phyloP scores from a whole-genome alignment of 2,329 filamentous ascomycete genomes.

The Chrysoporthe deuterocubensis region DNA sequence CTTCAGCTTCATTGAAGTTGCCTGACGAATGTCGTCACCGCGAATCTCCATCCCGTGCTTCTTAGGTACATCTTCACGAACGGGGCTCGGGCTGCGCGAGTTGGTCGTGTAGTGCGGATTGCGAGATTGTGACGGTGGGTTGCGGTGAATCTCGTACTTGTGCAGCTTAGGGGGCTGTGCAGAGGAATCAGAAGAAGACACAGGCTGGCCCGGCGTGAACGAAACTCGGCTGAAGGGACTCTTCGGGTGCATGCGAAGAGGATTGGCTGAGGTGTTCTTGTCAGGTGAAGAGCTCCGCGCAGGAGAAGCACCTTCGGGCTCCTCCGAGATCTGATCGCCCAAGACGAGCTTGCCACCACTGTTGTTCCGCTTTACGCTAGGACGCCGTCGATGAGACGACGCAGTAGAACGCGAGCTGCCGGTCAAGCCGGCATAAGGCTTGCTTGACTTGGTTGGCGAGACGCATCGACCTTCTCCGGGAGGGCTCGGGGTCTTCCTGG shows the following conservation, averaged over 20 bases:
- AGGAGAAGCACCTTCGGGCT: conserved; percentile 62
- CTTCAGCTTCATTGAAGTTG: conserved; percentile 85
- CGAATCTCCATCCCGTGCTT: conserved; percentile 85
- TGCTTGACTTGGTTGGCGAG: conserved; percentile 37
- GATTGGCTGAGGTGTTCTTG: conserved; percentile 40
- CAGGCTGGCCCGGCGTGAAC: conserved; percentile 51
- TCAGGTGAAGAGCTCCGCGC: conserved; percentile 32
- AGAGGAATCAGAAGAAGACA: conserved; percentile 38
- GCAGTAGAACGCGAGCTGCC: conserved; percentile 41
- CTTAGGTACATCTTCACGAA: conserved; percentile 53
- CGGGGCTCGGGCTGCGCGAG: conserved; percentile 40
- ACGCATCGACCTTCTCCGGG: conserved; percentile 39
- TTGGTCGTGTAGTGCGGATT: conserved; percentile 82
- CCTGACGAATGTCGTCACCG: conserved; percentile 83
- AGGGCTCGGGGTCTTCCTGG: conserved; percentile 26
- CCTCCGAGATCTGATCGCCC: conserved; percentile 86
- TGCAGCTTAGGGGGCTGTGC: conserved; percentile 47
- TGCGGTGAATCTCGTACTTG: conserved; percentile 73
- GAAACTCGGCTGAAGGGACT: conserved; percentile 69
- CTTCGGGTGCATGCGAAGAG: conserved; percentile 62
- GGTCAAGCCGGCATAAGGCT: conserved; percentile 47
- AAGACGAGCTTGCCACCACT: conserved; percentile 74
- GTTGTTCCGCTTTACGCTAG: conserved; percentile 70
- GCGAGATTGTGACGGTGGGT: conserved; percentile 80
- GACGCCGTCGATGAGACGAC: conserved; percentile 57